Conservation (phyloP, 352 stramenopile genomes). For the Phytophthora hibernalis region DNA sequence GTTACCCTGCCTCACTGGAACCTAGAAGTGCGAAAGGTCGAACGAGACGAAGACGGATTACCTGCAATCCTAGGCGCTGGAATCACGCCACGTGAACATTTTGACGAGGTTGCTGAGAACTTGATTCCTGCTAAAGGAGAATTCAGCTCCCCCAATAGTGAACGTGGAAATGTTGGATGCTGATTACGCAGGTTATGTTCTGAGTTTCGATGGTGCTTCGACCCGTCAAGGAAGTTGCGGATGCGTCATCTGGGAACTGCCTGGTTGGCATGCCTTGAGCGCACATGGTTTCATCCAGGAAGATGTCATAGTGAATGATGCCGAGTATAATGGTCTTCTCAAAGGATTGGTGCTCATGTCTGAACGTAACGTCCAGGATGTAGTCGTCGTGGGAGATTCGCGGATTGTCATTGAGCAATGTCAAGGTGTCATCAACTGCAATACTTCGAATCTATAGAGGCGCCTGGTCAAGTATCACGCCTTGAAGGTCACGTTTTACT, state of each 20-base stretch:
- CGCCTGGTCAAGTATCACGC: not conserved
- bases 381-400: too few relatives aligned
- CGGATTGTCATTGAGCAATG: too few relatives aligned
- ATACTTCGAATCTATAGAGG: not conserved
- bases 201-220: too few relatives aligned
- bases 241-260: not conserved
- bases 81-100: slow-evolving; percentile 16
- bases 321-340: not conserved
- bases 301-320: slow-evolving; percentile 9
- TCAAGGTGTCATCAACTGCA: too few relatives aligned
- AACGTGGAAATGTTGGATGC: slow-evolving; percentile 13
- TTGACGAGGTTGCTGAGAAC: slow-evolving; percentile 4
- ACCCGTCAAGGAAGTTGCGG: too few relatives aligned
- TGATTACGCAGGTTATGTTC: too few relatives aligned
- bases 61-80: too few relatives aligned
- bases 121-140: slow-evolving; percentile 17
- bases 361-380: too few relatives aligned
- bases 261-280: not conserved
- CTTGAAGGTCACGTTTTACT: not conserved
- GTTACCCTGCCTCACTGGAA: slow-evolving; percentile 1
- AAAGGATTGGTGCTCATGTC: not conserved
- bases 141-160: not conserved
- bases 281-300: not conserved
- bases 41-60: too few relatives aligned
- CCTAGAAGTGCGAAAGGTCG: too few relatives aligned